Evolutionary conservation across 2,329 filamentous ascomycete genomes (phyloP), one percentile per base, ranked within the genome.

Genomic region (Aureobasidium melanogenum): DNA sequence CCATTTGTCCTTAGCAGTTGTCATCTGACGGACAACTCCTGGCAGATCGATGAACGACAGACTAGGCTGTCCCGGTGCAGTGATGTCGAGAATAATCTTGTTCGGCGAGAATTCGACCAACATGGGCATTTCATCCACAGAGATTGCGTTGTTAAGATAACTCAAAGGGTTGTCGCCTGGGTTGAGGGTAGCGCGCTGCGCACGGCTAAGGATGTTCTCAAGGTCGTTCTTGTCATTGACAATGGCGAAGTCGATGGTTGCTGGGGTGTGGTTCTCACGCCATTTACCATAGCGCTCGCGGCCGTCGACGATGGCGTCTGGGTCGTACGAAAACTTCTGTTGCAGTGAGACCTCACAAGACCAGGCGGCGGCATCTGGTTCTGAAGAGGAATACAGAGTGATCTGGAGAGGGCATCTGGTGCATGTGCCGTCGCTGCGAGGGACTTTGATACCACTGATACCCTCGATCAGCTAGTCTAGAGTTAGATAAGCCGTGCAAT

Each of bases 31-130:
- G 64, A 96, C 93, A 0, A 95, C 84, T 0, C 91, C 91, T 0
- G 91, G 91, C 0, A 96, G 79, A 63, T 96, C 91, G 63, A 89
- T 93, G 67, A 96, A 95, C 0, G 87, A 90, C 0, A 96, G 71
- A 6, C 89, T 85, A 0, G 89, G 87, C 0, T 93, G 79, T 0
- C 79, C 80, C 0, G 88, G 88, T 0, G 87, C 88, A 0, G 84
- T 84, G 28, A 96, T 91, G 57, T 91, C 83, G 0, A 96, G 77
- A 0, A 86, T 82, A 0, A 96, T 86, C 0, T 91, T 81, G 65
- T 96, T 96, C 0, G 91, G 91, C 0, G 88, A 91, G 66, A 95
- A 95, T 9, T 88, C 85, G 0, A 87, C 84, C 5, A 83, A 73
- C 0, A 80, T 19, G 1, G 36, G 34, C 36, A 50, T 28, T 4